These are phyloP conservation scores for Penicillium vulpinum DNA, from an alignment of 2,329 filamentous ascomycete genomes.

Conservation along the genomic window DNA sequence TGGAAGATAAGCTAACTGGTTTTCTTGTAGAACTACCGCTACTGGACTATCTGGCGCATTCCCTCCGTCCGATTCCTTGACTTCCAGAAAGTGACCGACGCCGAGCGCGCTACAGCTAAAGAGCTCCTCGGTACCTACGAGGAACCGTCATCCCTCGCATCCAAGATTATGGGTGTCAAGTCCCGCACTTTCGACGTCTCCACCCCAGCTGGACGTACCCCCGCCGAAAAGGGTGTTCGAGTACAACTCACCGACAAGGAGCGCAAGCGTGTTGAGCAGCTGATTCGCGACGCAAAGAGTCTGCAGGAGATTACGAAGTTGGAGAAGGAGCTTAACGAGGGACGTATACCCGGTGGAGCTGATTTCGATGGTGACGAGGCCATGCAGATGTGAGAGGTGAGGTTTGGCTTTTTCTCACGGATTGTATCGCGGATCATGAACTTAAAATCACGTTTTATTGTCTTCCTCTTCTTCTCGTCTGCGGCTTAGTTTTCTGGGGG, in stretches of 20 bases:
- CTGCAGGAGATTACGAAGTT: constrained; percentile 84
- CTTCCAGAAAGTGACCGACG: constrained; percentile 85
- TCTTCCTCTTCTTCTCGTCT: constrained; percentile 12
- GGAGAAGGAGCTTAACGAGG: constrained; percentile 91
- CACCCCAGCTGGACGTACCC: constrained; percentile 40
- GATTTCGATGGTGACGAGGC: constrained; percentile 36
- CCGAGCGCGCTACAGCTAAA: constrained; percentile 71
- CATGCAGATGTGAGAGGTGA: constrained; percentile 39
- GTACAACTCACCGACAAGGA: constrained; percentile 87
- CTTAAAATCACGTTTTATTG: constrained; percentile 14
- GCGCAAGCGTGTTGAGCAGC: constrained; percentile 77
- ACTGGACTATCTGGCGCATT: constrained; percentile 86
- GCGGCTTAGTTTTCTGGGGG: constrained; percentile 12
- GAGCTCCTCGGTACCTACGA: constrained; percentile 80
- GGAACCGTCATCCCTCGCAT: constrained; percentile 77
- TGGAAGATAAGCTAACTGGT: constrained; percentile 6
- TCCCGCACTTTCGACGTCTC: constrained; percentile 69
- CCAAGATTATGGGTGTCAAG: constrained; percentile 82
- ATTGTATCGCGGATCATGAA: constrained; percentile 4
- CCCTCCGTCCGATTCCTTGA: constrained; percentile 87
- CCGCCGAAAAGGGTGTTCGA: constrained; percentile 64
- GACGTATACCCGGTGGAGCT: constrained; percentile 71
- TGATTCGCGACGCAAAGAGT: constrained; percentile 86
- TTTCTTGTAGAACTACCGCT: constrained; percentile 76
- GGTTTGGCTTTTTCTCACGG: neutral